Evolutionary conservation across 2,329 filamentous ascomycete species (phyloP).

Genomic region (Colletotrichum sp.): DNA sequence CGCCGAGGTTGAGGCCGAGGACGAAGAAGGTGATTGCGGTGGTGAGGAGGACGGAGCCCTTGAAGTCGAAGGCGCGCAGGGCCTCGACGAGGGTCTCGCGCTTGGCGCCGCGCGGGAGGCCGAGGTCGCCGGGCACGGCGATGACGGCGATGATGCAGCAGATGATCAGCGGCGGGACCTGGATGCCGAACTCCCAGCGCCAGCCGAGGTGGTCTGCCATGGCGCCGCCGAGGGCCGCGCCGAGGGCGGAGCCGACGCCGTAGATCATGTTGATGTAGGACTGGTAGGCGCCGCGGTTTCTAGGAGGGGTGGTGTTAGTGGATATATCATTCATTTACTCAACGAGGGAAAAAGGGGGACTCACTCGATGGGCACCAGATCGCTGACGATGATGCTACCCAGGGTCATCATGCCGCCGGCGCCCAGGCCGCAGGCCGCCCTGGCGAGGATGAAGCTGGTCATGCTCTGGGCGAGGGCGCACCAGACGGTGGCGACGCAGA

Average conservation of each 20-base stretch:
- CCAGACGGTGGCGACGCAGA: slow-evolving; percentile 69
- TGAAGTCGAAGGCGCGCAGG: slow-evolving; percentile 61
- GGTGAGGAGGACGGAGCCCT: slow-evolving; percentile 59
- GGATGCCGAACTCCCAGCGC: slow-evolving; percentile 74
- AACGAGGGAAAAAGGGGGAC: slow-evolving; percentile 24
- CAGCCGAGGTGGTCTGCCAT: slow-evolving; percentile 75
- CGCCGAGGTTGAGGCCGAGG: slow-evolving; percentile 66
- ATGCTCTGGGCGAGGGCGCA: slow-evolving; percentile 73
- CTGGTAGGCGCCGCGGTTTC: slow-evolving; percentile 72
- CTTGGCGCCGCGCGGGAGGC: slow-evolving; percentile 45
- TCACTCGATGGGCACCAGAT: slow-evolving; percentile 75
- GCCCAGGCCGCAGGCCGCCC: slow-evolving; percentile 75
- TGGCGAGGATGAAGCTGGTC: slow-evolving; percentile 71
- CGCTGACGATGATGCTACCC: slow-evolving; percentile 31
- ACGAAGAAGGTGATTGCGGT: slow-evolving; percentile 62
- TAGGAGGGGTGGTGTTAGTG: slow-evolving; percentile 18
- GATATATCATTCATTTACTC: too few relatives aligned
- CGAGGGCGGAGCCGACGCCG: slow-evolving; percentile 62
- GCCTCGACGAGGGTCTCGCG: slow-evolving; percentile 51
- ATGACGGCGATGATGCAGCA: slow-evolving; percentile 50
- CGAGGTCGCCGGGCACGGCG: slow-evolving; percentile 58
- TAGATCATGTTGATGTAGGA: slow-evolving; percentile 72
- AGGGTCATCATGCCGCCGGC: slow-evolving; percentile 60
- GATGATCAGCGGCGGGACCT: slow-evolving; percentile 57
- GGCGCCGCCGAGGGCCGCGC: slow-evolving; percentile 72